Evolutionary conservation across 306 rosid genomes (phyloP).

Genomic region (Boehmeria nivea): DNA sequence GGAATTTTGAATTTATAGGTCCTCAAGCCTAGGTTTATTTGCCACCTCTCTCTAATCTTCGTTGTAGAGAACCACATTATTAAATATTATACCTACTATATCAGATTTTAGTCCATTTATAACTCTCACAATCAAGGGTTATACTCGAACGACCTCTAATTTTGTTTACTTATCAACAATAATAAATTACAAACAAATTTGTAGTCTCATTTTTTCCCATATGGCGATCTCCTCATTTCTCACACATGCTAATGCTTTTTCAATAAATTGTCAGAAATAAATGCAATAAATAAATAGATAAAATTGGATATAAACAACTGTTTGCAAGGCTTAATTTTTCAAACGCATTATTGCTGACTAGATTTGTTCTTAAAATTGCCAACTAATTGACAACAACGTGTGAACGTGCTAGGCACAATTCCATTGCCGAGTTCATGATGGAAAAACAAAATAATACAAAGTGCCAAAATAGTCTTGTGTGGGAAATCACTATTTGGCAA

Average conservation of each 20-base stretch:
- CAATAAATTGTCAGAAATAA: not conserved
- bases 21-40: not conserved
- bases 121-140: not conserved
- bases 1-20: not conserved
- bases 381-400: slow-evolving; percentile 10
- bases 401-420: slow-evolving; percentile 17
- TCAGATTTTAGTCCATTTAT: no score
- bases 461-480: not conserved
- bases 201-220: no score
- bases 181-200: not conserved
- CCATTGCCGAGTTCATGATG: not conserved
- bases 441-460: slow-evolving; percentile 1
- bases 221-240: no score
- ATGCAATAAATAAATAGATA: not conserved
- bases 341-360: not conserved
- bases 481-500: no score
- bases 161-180: not conserved
- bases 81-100: no score
- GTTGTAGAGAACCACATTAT: no score
- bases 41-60: not conserved
- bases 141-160: not conserved
- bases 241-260: not conserved
- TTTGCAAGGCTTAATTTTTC: not conserved
- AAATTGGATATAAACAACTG: not conserved
- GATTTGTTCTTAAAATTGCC: slow-evolving; percentile 10